Conservation (phyloP, 2,329 filamentous ascomycete species). For the Cadophora luteo-olivacea region DNA sequence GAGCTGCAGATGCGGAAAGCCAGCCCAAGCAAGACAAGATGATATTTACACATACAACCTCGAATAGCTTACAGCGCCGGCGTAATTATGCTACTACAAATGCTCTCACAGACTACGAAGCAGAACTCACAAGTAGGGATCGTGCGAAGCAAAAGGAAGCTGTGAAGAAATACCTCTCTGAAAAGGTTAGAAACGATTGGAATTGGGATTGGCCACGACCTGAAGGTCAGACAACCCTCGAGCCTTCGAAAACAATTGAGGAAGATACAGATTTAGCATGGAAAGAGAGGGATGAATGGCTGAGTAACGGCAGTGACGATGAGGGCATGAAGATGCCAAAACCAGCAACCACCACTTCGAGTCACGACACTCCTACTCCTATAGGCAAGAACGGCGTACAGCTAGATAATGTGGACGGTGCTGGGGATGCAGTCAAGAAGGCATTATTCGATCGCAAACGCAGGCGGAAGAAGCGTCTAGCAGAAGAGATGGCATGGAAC, state of each 20-base stretch:
- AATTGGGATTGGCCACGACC: slow-evolving; percentile 61
- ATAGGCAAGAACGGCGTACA: slow-evolving; percentile 37
- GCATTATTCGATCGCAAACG: slow-evolving; percentile 46
- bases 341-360: slow-evolving; percentile 23
- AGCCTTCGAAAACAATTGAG: slow-evolving; percentile 1
- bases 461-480: slow-evolving; percentile 55
- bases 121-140: slow-evolving; percentile 66
- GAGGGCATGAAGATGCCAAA: slow-evolving; percentile 32
- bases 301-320: slow-evolving; percentile 38
- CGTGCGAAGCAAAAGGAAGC: slow-evolving; percentile 69
- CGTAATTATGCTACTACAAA: slow-evolving; percentile 43
- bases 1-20: slow-evolving; percentile 14
- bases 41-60: slow-evolving; percentile 32
- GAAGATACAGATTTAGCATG: slow-evolving; percentile 32
- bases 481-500: slow-evolving; percentile 78
- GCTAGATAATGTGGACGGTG: slow-evolving; percentile 49
- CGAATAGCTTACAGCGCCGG: slow-evolving; percentile 32
- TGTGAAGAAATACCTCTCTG: slow-evolving; percentile 60
- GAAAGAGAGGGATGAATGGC: slow-evolving; percentile 45
- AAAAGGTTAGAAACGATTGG: slow-evolving; percentile 66
- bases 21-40: slow-evolving; percentile 34
- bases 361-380: slow-evolving; percentile 27
- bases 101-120: slow-evolving; percentile 56
- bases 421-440: slow-evolving; percentile 42
- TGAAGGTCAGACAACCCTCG: slow-evolving; percentile 15